These are phyloP conservation scores for Blastobotrys buckinghamii DNA, from an alignment of 1,139 yeast genomes.

Conservation along the genomic window DNA sequence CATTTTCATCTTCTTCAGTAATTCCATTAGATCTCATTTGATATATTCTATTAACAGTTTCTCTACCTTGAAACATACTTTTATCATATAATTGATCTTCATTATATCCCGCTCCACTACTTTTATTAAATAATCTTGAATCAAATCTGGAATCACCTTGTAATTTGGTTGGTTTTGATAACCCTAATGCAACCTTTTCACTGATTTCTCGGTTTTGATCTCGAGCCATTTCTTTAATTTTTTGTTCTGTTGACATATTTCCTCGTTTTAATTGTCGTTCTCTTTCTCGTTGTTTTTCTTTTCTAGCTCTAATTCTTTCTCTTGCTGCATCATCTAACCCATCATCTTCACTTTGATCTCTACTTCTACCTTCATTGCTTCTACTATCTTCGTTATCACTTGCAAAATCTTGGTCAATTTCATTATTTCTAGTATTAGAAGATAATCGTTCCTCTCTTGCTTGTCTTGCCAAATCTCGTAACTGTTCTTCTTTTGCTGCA, in stretches of 20 bases:
- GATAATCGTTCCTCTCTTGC: constrained; percentile 41
- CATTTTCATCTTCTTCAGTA: constrained; percentile 30
- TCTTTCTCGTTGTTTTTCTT: constrained; percentile 42
- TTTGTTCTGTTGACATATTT: constrained; percentile 43
- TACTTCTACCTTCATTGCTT: constrained; percentile 1
- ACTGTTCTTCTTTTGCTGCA: constrained; percentile 52
- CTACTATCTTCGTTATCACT: neutral
- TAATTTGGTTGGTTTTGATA: constrained; percentile 38
- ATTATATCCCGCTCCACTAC: constrained; percentile 32
- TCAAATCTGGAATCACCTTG: constrained; percentile 46
- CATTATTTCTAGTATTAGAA: neutral
- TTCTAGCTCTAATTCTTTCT: constrained; percentile 39
- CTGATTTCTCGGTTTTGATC: constrained; percentile 48
- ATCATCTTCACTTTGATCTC: constrained; percentile 12
- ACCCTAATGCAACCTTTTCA: constrained; percentile 49
- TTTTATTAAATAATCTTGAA: constrained; percentile 45
- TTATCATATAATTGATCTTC: constrained; percentile 51
- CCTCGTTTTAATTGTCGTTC: constrained; percentile 42
- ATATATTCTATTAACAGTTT: constrained; percentile 46
- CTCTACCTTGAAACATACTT: constrained; percentile 49
- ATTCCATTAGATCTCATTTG: constrained; percentile 32
- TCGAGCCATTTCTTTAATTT: constrained; percentile 40
- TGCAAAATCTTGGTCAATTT: neutral
- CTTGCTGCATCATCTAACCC: constrained; percentile 29
- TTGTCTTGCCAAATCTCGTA: constrained; percentile 53